Percentiles rank a stretch among this genome's conserved stretches.
Conservation (phyloP, 225 moss, liverwort and hornwort genomes). For the Rhytidiadelphus loreus region DNA sequence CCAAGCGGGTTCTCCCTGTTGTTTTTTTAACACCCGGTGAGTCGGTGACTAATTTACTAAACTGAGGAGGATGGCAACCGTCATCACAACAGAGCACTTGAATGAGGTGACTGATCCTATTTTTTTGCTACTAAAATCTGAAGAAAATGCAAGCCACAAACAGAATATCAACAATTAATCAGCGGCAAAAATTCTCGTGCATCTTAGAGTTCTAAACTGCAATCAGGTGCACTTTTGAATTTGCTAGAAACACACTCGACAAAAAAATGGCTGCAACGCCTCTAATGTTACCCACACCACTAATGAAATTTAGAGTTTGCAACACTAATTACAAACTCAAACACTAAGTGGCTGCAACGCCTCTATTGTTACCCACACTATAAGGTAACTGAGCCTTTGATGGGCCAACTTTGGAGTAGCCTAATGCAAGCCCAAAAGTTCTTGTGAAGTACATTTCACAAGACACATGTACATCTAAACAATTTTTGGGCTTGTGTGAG, state of each 20-base stretch:
- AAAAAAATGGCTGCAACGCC: too few relatives aligned
- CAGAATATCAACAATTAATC: not conserved
- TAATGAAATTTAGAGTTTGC: not conserved
- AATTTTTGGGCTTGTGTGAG: too few relatives aligned
- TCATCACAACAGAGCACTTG: not conserved
- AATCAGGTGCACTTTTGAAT: not conserved
- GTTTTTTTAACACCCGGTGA: not conserved
- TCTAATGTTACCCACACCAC: too few relatives aligned
- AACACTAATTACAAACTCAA: not conserved
- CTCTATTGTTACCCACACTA: not conserved
- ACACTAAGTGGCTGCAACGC: accelerated
- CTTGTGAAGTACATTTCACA: too few relatives aligned
- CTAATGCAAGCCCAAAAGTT: too few relatives aligned
- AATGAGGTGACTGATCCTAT: too few relatives aligned
- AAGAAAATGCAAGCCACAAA: not conserved
- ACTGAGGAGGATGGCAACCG: not conserved
- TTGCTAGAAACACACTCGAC: not conserved
- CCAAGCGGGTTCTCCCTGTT: too few relatives aligned
- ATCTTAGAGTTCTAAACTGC: not conserved
- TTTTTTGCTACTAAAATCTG: too few relatives aligned
- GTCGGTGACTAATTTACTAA: not conserved
- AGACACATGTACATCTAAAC: too few relatives aligned
- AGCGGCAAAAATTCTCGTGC: not conserved
- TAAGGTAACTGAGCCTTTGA: too few relatives aligned
- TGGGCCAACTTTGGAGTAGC: too few relatives aligned